These are phyloP conservation scores for Stylosanthes scabra DNA, from an alignment of 331 rosid species.

Conservation along the genomic window DNA sequence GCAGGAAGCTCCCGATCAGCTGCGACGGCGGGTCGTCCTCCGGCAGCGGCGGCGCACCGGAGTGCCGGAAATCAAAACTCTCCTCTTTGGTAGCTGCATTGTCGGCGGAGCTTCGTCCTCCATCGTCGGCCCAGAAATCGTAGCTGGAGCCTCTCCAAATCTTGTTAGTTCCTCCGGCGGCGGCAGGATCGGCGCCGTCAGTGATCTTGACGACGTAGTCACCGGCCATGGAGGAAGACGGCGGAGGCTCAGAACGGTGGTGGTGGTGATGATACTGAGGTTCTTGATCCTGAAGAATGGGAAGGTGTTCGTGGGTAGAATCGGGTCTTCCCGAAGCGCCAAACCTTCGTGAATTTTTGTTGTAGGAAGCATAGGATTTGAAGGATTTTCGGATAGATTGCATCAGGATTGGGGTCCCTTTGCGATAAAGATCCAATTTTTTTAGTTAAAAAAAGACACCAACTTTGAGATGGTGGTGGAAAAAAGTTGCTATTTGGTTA, in stretches of 20 bases:
- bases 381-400: slow-evolving; percentile 63
- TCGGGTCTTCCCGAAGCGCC: slow-evolving; percentile 44
- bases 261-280: background rate
- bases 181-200: slow-evolving; percentile 20
- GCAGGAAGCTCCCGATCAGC: slow-evolving; percentile 70
- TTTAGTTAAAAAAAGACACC: background rate
- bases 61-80: slow-evolving; percentile 55
- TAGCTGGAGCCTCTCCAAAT: slow-evolving; percentile 67
- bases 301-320: slow-evolving; percentile 51
- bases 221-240: slow-evolving; percentile 33
- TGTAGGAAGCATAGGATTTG: slow-evolving; percentile 55
- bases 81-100: slow-evolving; percentile 1
- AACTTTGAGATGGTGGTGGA: background rate
- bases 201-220: slow-evolving; percentile 68
- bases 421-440: background rate
- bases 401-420: slow-evolving; percentile 25
- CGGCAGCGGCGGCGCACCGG: background rate
- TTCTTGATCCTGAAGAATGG: slow-evolving; percentile 57
- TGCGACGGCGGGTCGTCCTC: slow-evolving; percentile 80
- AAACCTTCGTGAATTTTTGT: slow-evolving; percentile 43
- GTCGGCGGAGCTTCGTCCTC: background rate
- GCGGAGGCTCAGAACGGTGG: background rate
- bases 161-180: background rate
- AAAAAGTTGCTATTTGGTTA: background rate
- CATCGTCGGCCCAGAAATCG: slow-evolving; percentile 52